A percentile compares a stretch with the other conserved stretches of the same genome.
These are phyloP conservation scores for Cicer arietinum DNA, from an alignment of 306 rosid genomes.

Conservation along the genomic window DNA sequence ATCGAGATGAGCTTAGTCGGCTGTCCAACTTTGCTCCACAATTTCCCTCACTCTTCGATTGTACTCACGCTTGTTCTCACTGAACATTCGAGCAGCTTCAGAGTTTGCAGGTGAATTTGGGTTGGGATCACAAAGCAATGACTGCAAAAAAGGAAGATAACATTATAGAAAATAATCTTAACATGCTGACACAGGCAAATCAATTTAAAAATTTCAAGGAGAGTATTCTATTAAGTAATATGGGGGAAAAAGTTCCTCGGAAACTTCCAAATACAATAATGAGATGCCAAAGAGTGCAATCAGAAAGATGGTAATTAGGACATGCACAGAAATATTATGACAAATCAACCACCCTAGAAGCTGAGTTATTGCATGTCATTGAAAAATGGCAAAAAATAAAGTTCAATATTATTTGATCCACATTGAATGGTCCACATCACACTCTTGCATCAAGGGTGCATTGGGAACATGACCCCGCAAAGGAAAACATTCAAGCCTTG, in stretches of 20 bases:
- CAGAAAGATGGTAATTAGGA: conserved; percentile 1
- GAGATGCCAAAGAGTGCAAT: not conserved
- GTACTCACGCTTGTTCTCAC: conserved; percentile 93
- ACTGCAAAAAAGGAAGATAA: conserved; percentile 58
- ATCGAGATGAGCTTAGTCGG: conserved; percentile 55
- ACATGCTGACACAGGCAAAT: conserved; percentile 18
- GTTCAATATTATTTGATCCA: conserved; percentile 1
- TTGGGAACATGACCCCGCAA: not conserved
- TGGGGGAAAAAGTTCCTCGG: not conserved
- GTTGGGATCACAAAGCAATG: conserved; percentile 93
- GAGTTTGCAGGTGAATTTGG: conserved; percentile 98
- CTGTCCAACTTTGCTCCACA: conserved; percentile 99
- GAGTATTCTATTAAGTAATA: not conserved
- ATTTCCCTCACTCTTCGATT: conserved; percentile 84
- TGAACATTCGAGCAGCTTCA: conserved; percentile 93
- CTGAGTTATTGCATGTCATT: not conserved
- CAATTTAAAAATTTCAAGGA: not conserved
- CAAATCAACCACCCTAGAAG: not conserved
- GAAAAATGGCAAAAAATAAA: not conserved
- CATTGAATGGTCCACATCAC: not conserved
- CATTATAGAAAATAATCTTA: not conserved
- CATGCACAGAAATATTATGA: not conserved
- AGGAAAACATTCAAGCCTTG: not conserved
- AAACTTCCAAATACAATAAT: conserved; percentile 18
- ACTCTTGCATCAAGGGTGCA: conserved; percentile 14